A percentile compares a stretch with the other conserved stretches of the same genome.
phyloP scores from a whole-genome alignment of 805 yeast genomes.

The Peterozyma xylosa region DNA sequence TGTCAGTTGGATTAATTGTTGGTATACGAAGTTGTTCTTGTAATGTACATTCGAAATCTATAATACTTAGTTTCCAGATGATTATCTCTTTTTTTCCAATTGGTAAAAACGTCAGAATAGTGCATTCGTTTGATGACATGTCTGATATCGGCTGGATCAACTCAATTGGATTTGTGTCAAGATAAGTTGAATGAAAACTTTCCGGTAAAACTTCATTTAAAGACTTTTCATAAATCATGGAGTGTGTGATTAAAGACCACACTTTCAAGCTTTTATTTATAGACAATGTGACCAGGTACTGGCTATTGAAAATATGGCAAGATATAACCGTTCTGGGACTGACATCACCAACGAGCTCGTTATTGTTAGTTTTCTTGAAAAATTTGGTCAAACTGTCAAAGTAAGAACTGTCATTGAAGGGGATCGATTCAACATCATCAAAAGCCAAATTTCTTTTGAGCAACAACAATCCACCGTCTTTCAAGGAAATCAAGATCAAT shows the following conservation, averaged over 20 bases:
- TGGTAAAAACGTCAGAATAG: too few relatives aligned
- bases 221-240: constrained; percentile 12
- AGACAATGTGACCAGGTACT: constrained; percentile 39
- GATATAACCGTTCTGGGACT: constrained; percentile 14
- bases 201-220: constrained; percentile 4
- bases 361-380: constrained; percentile 9
- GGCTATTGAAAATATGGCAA: constrained; percentile 10
- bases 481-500: constrained; percentile 45
- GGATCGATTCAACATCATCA: constrained; percentile 14
- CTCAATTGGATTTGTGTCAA: not conserved
- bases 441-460: constrained; percentile 25
- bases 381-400: constrained; percentile 22
- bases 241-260: constrained; percentile 45
- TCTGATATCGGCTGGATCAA: not conserved
- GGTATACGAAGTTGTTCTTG: too few relatives aligned
- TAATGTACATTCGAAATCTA: not conserved
- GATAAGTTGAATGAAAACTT: not conserved
- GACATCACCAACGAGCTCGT: constrained; percentile 15
- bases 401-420: constrained; percentile 50
- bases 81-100: too few relatives aligned
- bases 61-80: not conserved
- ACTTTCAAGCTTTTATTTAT: constrained; percentile 46
- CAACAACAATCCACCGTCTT: constrained; percentile 73
- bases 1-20: not conserved
- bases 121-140: not conserved